These are phyloP conservation scores for Acanthamoeba triangularis DNA, from an alignment of 208 protist species.

Conservation along the genomic window DNA sequence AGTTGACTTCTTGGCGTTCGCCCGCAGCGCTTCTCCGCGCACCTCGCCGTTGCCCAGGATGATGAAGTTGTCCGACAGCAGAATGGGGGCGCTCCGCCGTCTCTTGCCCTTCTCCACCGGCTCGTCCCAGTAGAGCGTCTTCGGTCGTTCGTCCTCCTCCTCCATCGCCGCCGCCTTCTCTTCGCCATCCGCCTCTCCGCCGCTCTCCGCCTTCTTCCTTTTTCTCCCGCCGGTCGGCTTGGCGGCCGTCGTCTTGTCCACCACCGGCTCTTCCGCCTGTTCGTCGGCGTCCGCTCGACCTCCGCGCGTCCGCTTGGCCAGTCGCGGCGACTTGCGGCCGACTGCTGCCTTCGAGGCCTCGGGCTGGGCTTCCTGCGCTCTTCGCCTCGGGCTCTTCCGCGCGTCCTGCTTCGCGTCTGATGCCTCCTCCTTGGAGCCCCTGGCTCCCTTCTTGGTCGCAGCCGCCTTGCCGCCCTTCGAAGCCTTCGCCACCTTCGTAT, in stretches of 20 bases:
- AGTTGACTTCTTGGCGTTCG: neutral
- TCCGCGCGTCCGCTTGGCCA: neutral
- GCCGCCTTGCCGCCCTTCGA: neutral
- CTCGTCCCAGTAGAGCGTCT: constrained; percentile 30
- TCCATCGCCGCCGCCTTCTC: neutral
- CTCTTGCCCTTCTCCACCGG: neutral
- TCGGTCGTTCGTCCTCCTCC: neutral
- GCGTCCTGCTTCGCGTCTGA: neutral
- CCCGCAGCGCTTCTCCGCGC: neutral
- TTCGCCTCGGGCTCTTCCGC: neutral
- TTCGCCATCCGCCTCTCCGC: neutral
- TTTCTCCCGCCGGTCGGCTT: neutral
- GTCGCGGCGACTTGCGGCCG: neutral
- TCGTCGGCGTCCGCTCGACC: neutral
- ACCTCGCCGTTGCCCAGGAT: constrained; percentile 36
- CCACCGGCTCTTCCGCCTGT: neutral
- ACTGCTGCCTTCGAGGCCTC: neutral
- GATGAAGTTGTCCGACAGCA: constrained; percentile 24
- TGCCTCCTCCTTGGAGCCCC: neutral
- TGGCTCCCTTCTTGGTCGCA: neutral
- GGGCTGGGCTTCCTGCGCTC: neutral
- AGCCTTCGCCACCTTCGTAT: neutral
- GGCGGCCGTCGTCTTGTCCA: neutral
- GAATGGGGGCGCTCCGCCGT: constrained; percentile 2
- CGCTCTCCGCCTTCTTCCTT: neutral